Evolutionary conservation across 2,329 filamentous ascomycete species (phyloP).

Genomic region (Macroventuria anomochaeta): DNA sequence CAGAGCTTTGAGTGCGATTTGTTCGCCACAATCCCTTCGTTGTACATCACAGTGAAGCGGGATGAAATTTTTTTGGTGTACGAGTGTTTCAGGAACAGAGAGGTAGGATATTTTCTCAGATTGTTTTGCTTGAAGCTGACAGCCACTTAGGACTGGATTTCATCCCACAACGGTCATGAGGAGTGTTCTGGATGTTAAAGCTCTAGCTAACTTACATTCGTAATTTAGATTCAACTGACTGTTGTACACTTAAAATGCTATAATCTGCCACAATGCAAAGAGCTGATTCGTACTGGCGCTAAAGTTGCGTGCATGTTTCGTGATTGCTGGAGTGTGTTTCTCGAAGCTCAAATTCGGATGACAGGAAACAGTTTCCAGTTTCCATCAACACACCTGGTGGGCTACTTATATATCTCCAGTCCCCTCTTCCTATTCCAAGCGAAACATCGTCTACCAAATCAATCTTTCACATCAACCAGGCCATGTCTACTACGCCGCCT

Average conservation of each 20-base stretch:
- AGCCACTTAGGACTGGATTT: neutral
- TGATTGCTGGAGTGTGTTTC: too few relatives aligned
- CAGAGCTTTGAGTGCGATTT: neutral
- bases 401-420: too few relatives aligned
- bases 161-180: neutral
- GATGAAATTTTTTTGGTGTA: neutral
- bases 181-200: neutral
- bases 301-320: too few relatives aligned
- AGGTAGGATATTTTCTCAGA: neutral
- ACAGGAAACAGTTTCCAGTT: too few relatives aligned
- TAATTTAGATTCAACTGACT: too few relatives aligned
- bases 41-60: neutral
- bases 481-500: neutral
- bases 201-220: neutral
- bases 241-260: too few relatives aligned
- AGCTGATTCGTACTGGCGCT: too few relatives aligned
- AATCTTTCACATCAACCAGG: neutral
- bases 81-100: neutral
- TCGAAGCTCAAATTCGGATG: too few relatives aligned
- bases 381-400: too few relatives aligned
- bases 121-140: neutral
- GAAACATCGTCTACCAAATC: neutral
- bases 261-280: too few relatives aligned
- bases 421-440: neutral
- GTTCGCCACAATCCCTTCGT: neutral